A percentile compares a stretch with the other conserved stretches of the same genome.
These are phyloP conservation scores for Thielaviopsis ethacetica DNA, from an alignment of 2,329 filamentous ascomycete genomes.

Conservation along the genomic window DNA sequence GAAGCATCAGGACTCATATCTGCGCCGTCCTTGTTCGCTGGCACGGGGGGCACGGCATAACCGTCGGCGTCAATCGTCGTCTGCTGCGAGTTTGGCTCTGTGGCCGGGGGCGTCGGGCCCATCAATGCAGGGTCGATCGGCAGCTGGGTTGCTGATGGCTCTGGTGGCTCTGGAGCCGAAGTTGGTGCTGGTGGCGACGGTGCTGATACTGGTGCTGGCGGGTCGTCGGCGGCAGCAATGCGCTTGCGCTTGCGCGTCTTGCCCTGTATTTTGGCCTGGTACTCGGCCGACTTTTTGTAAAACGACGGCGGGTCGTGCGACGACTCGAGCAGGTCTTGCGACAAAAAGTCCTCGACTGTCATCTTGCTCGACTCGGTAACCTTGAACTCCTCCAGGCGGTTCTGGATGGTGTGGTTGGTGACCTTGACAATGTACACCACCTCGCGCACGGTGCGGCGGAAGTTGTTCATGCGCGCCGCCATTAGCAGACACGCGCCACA, in stretches of 20 bases:
- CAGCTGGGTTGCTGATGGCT: not conserved
- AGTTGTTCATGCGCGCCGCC: slow-evolving; percentile 96
- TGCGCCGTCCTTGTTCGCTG: slow-evolving; percentile 15
- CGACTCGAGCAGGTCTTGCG: slow-evolving; percentile 54
- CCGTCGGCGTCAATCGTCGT: slow-evolving; percentile 42
- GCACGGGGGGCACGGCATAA: slow-evolving; percentile 44
- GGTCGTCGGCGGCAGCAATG: slow-evolving; percentile 19
- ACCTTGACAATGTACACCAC: slow-evolving; percentile 98
- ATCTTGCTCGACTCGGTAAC: slow-evolving; percentile 69
- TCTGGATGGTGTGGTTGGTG: slow-evolving; percentile 80
- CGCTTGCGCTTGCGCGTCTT: slow-evolving; percentile 33
- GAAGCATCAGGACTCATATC: slow-evolving; percentile 12
- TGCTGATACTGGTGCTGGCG: not conserved
- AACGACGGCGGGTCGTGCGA: slow-evolving; percentile 71
- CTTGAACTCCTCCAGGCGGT: slow-evolving; percentile 83
- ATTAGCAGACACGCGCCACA: slow-evolving; percentile 90
- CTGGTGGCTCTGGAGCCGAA: not conserved
- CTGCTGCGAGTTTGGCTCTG: not conserved
- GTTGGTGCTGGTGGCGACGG: slow-evolving; percentile 2
- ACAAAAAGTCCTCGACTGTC: slow-evolving; percentile 73
- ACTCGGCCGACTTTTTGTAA: slow-evolving; percentile 47
- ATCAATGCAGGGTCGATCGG: slow-evolving; percentile 4
- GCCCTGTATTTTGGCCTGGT: slow-evolving; percentile 34
- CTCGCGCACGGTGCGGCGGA: slow-evolving; percentile 77
- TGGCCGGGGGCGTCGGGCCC: not conserved